A percentile compares a stretch with the other conserved stretches of the same genome.
These are phyloP conservation scores for Diaporthe ilicicola DNA, from an alignment of 2,329 filamentous ascomycete species.

Conservation along the genomic window DNA sequence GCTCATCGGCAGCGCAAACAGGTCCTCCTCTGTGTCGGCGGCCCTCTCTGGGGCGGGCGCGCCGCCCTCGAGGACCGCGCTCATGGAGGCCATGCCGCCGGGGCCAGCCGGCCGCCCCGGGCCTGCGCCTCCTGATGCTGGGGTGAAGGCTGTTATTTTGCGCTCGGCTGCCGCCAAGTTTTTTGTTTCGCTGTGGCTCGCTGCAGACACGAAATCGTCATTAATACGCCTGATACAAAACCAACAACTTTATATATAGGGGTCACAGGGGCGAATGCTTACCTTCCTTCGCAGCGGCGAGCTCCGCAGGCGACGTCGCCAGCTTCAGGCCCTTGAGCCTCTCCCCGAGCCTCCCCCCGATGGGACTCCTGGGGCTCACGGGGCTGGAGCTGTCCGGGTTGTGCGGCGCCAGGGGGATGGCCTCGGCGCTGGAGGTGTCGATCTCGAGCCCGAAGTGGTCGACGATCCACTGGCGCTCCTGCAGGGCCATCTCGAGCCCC, in stretches of 20 bases:
- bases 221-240: slow-evolving; percentile 35
- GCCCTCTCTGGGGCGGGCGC: slow-evolving; percentile 42
- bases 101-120: slow-evolving; percentile 50
- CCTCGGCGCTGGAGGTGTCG: slow-evolving; percentile 42
- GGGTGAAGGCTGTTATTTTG: slow-evolving; percentile 36
- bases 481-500: slow-evolving; percentile 82
- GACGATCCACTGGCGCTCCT: slow-evolving; percentile 87
- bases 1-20: slow-evolving; percentile 88
- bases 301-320: slow-evolving; percentile 74
- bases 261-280: slow-evolving; percentile 39
- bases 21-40: slow-evolving; percentile 75
- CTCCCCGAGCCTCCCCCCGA: slow-evolving; percentile 76
- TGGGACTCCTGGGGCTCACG: slow-evolving; percentile 61
- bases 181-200: slow-evolving; percentile 15
- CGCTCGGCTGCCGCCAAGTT: slow-evolving; percentile 19
- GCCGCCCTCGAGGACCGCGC: slow-evolving; percentile 50
- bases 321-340: slow-evolving; percentile 83
- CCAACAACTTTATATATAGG: not conserved
- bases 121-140: slow-evolving; percentile 58
- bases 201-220: slow-evolving; percentile 39
- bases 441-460: slow-evolving; percentile 75
- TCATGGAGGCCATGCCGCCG: slow-evolving; percentile 47
- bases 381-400: slow-evolving; percentile 40
- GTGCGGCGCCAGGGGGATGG: slow-evolving; percentile 35
- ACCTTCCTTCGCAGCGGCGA: slow-evolving; percentile 64